phyloP scores from a whole-genome alignment of 2,329 filamentous ascomycete species.

The Uncinocarpus reesii region DNA sequence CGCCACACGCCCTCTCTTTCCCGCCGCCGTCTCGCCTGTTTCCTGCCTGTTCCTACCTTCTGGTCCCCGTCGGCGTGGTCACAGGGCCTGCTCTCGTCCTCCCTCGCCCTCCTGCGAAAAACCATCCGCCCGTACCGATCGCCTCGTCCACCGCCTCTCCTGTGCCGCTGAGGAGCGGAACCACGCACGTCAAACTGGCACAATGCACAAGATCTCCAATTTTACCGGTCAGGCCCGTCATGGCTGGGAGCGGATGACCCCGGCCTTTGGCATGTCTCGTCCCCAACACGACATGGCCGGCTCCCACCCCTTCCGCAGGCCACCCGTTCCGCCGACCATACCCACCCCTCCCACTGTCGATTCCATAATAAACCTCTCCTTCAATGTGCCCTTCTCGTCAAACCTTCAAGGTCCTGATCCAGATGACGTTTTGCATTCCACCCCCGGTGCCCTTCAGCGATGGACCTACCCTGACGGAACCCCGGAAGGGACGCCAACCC shows the following conservation, averaged over 20 bases:
- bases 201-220: slow-evolving; percentile 59
- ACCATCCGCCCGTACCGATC: neutral
- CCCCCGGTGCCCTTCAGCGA: slow-evolving; percentile 70
- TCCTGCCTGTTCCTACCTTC: slow-evolving; percentile 10
- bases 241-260: slow-evolving; percentile 59
- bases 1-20: slow-evolving; percentile 1
- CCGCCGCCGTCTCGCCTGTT: slow-evolving; percentile 18
- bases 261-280: slow-evolving; percentile 53
- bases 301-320: slow-evolving; percentile 47
- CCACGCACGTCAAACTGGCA: slow-evolving; percentile 16
- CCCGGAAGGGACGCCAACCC: slow-evolving; percentile 69
- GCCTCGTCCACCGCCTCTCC: neutral
- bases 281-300: slow-evolving; percentile 47
- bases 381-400: slow-evolving; percentile 93
- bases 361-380: slow-evolving; percentile 82
- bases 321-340: slow-evolving; percentile 61
- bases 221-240: slow-evolving; percentile 56
- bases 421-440: slow-evolving; percentile 90
- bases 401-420: slow-evolving; percentile 85
- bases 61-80: neutral
- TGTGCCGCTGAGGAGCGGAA: neutral
- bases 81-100: neutral
- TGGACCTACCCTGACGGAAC: slow-evolving; percentile 91
- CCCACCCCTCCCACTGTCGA: slow-evolving; percentile 59
- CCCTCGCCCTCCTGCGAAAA: neutral